Conservation (phyloP, 2,329 filamentous ascomycete species). For the Cryphonectria parasitica region DNA sequence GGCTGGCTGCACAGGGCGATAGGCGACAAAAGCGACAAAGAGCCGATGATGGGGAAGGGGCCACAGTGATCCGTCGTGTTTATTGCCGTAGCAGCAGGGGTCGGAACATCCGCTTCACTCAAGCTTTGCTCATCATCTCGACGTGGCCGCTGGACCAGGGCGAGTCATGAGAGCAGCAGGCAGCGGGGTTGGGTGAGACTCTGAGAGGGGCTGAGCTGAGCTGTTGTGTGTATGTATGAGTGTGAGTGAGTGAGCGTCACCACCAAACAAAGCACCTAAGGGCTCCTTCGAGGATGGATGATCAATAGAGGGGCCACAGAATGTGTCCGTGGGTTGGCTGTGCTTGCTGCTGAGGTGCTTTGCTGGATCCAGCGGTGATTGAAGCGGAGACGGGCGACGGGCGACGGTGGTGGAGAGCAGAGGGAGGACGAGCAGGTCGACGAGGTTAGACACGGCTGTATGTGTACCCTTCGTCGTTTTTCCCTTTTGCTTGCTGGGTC, state of each 20-base stretch:
- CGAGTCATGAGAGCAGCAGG: constrained; percentile 21
- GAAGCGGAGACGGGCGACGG: constrained; percentile 15
- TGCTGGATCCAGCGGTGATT: constrained; percentile 25
- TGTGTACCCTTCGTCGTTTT: background rate
- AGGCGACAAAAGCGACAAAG: constrained; percentile 9
- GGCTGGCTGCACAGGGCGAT: constrained; percentile 2
- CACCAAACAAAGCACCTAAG: background rate
- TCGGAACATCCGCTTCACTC: constrained; percentile 26
- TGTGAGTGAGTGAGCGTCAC: constrained; percentile 9
- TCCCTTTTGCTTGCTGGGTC: background rate
- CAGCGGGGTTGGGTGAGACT: background rate
- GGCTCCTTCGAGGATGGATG: background rate
- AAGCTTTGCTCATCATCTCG: constrained; percentile 27
- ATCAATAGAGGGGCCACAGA: background rate
- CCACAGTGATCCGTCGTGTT: constrained; percentile 21
- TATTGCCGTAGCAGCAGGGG: constrained; percentile 17
- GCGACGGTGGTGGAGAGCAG: background rate
- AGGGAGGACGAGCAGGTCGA: constrained; percentile 6
- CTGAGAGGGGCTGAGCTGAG: background rate
- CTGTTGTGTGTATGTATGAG: background rate
- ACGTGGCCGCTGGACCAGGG: constrained; percentile 25
- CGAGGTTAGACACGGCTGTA: background rate
- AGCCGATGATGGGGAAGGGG: constrained; percentile 9
- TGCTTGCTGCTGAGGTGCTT: constrained; percentile 7
- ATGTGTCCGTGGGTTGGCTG: background rate